Percentiles rank a stretch among this genome's conserved stretches.
Conservation (phyloP, 2,329 filamentous ascomycete species). For the Talaromyces sp. region DNA sequence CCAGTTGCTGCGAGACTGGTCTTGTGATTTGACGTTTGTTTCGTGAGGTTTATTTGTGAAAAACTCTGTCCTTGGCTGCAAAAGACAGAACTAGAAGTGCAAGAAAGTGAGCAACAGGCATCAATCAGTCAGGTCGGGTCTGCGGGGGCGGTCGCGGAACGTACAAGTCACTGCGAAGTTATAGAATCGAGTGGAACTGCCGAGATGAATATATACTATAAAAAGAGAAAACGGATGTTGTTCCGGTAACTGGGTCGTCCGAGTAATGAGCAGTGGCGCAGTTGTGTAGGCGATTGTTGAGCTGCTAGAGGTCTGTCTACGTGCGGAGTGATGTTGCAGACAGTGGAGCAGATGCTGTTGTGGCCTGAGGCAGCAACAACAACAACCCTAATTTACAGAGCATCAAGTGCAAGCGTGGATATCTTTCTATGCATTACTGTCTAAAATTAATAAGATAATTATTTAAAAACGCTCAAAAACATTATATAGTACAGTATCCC, state of each 20-base stretch:
- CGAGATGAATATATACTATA: neutral
- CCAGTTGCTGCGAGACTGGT: neutral
- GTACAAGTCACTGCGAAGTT: neutral
- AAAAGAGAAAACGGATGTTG: neutral
- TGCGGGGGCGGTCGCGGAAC: neutral
- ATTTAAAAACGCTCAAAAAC: neutral
- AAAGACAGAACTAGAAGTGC: neutral
- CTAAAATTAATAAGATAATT: neutral
- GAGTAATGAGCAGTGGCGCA: neutral
- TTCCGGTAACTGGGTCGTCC: neutral
- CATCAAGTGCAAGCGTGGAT: neutral
- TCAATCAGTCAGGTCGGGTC: neutral
- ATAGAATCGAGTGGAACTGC: neutral
- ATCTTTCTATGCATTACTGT: neutral
- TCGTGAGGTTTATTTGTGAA: neutral
- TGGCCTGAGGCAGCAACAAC: neutral
- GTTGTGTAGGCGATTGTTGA: neutral
- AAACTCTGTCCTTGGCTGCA: neutral
- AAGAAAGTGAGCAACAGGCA: neutral
- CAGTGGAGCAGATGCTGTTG: neutral
- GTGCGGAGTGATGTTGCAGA: neutral
- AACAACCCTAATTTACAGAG: neutral
- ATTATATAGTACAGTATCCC: neutral
- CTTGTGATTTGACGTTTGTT: neutral
- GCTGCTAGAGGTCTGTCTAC: neutral